phyloP scores from a whole-genome alignment of 345 rosid species.

The Adansonia digitata region DNA sequence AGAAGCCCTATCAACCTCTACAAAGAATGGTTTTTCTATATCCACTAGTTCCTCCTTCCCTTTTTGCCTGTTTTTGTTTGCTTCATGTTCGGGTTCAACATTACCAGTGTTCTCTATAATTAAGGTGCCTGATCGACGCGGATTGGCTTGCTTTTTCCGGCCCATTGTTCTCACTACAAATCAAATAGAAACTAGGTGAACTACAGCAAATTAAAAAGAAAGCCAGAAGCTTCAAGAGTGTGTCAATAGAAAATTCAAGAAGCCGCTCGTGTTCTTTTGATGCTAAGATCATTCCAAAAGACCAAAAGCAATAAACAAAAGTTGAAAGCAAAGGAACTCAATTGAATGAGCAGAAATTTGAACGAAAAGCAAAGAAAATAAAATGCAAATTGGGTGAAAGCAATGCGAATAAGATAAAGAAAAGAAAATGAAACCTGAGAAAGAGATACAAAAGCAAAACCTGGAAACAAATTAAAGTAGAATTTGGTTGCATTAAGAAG shows the following conservation, averaged over 20 bases:
- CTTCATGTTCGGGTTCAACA: constrained; percentile 20
- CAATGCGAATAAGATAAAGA: not conserved
- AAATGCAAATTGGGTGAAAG: not conserved
- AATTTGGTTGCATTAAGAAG: not conserved
- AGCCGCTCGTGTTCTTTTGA: constrained; percentile 1
- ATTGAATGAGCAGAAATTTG: not conserved
- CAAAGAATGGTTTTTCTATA: constrained; percentile 48
- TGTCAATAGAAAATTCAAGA: not conserved
- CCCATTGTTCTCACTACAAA: constrained; percentile 54
- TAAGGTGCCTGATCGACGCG: constrained; percentile 61
- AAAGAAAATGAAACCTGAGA: not conserved
- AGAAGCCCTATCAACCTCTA: constrained; percentile 37
- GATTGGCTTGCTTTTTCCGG: constrained; percentile 75
- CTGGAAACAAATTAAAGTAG: not conserved
- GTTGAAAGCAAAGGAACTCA: not conserved
- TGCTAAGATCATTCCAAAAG: not conserved
- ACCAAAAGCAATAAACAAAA: not conserved
- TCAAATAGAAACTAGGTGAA: constrained; percentile 16
- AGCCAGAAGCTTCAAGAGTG: not conserved
- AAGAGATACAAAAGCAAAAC: not conserved
- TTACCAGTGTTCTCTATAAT: constrained; percentile 24
- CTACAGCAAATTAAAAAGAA: not conserved
- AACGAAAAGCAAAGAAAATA: not conserved
- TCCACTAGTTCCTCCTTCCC: constrained; percentile 21
- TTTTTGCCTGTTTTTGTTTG: constrained; percentile 14